These are phyloP conservation scores for Komagataella mondaviorum DNA, from an alignment of 805 yeast genomes.

Conservation along the genomic window DNA sequence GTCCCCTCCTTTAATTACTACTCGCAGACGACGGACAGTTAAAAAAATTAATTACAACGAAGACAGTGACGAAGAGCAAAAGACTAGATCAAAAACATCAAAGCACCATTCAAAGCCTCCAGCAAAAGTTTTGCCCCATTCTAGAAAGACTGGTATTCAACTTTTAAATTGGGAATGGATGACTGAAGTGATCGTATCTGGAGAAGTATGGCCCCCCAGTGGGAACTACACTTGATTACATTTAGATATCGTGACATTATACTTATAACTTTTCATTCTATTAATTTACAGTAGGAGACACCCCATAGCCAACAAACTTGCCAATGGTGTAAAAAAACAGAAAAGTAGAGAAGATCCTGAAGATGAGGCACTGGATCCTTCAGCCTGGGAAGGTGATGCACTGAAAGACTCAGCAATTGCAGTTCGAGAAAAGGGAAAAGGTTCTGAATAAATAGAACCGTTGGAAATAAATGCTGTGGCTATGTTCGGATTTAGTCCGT, in stretches of 20 bases:
- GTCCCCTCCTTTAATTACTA: not conserved
- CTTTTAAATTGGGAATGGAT: not conserved
- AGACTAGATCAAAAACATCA: not conserved
- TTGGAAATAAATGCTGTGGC: constrained; percentile 11
- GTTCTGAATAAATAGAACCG: constrained; percentile 6
- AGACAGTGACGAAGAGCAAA: not conserved
- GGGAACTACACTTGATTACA: not conserved
- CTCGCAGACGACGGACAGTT: not conserved
- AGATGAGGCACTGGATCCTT: not conserved
- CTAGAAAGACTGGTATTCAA: not conserved
- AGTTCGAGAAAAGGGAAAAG: not conserved
- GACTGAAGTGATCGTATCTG: not conserved
- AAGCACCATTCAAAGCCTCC: not conserved
- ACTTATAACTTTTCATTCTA: not conserved
- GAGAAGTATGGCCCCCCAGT: not conserved
- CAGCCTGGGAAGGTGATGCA: not conserved
- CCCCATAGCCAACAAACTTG: not conserved
- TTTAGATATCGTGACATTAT: not conserved
- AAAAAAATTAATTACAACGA: not conserved
- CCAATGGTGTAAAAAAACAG: not conserved
- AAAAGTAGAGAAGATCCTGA: not conserved
- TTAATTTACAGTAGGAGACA: not conserved
- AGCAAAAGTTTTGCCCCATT: not conserved
- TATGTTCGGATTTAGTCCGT: not conserved
- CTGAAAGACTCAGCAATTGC: not conserved